Percentiles rank a stretch among this genome's conserved stretches.
Conservation (phyloP, 371 early-diverging fungal genomes). For the Mortierella sp. region DNA sequence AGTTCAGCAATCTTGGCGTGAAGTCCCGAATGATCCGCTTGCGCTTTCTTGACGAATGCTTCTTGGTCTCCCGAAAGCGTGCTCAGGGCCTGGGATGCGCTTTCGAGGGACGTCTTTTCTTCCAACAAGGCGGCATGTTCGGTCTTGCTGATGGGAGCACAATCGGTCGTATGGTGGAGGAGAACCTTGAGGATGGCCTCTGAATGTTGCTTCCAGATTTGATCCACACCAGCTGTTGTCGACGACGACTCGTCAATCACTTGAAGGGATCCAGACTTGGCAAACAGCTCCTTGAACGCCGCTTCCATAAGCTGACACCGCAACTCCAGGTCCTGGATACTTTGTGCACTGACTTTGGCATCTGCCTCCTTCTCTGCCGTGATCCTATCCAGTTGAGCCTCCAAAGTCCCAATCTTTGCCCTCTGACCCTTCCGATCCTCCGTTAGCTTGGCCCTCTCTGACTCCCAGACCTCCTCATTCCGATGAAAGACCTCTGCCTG, state of each 20-base stretch:
- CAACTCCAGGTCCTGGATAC: slow-evolving; percentile 26
- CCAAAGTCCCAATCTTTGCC: slow-evolving; percentile 11
- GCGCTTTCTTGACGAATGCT: slow-evolving; percentile 10
- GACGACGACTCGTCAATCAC: background rate
- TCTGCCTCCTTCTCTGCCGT: slow-evolving; percentile 12
- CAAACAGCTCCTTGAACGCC: slow-evolving; percentile 29
- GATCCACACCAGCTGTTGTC: background rate
- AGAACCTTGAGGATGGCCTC: slow-evolving; percentile 22
- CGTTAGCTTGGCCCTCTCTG: slow-evolving; percentile 13
- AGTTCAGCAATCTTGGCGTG: slow-evolving; percentile 39
- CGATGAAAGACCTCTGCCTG: slow-evolving; percentile 24
- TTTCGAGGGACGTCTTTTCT: slow-evolving; percentile 13
- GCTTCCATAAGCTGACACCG: slow-evolving; percentile 36
- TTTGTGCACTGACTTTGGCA: slow-evolving; percentile 17
- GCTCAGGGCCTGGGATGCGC: background rate
- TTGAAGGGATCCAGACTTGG: slow-evolving; percentile 18
- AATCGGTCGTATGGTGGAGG: slow-evolving; percentile 11
- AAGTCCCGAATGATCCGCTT: slow-evolving; percentile 19
- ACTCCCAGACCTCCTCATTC: slow-evolving; percentile 36
- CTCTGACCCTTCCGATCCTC: slow-evolving; percentile 10
- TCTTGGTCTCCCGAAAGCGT: slow-evolving; percentile 19
- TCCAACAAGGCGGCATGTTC: slow-evolving; percentile 30
- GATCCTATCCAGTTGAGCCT: slow-evolving; percentile 13
- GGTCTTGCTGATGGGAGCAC: slow-evolving; percentile 32
- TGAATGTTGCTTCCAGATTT: slow-evolving; percentile 30